phyloP scores from a whole-genome alignment of 176 grass and related monocot genomes.

The Neostapfia colusana region DNA sequence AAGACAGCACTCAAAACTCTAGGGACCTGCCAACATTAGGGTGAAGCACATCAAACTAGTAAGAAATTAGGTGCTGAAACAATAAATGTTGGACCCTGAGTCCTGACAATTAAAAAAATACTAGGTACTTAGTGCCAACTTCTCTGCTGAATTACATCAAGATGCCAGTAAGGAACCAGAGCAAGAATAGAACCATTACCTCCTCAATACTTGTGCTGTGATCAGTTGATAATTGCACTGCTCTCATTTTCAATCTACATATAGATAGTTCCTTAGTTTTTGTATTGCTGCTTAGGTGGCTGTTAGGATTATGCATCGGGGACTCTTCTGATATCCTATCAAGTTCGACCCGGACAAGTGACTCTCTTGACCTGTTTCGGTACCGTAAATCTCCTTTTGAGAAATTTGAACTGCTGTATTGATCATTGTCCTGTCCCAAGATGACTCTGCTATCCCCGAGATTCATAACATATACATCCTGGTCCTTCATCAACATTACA shows the following conservation, averaged over 20 bases:
- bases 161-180: background rate
- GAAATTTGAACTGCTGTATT: conserved; percentile 48
- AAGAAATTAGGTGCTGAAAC: conserved; percentile 6
- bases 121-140: background rate
- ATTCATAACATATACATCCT: conserved; percentile 96
- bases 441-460: conserved; percentile 87
- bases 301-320: conserved; percentile 76
- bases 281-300: conserved; percentile 45
- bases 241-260: conserved; percentile 77
- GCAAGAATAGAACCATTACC: conserved; percentile 50
- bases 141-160: background rate
- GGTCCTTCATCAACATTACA: conserved; percentile 97
- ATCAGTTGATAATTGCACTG: conserved; percentile 71
- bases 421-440: conserved; percentile 79
- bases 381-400: conserved; percentile 53
- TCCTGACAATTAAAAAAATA: background rate
- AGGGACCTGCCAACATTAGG: background rate
- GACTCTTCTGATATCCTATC: conserved; percentile 93
- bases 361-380: conserved; percentile 75
- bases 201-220: conserved; percentile 81
- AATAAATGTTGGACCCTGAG: background rate
- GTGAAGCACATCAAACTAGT: background rate
- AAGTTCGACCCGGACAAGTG: conserved; percentile 71
- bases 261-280: conserved; percentile 74
- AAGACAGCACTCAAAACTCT: background rate